Percentiles rank a stretch among this genome's conserved stretches.
Evolutionary conservation across 192 early-diverging fungal genomes (phyloP).

Genomic region (Coemansia sp.): DNA sequence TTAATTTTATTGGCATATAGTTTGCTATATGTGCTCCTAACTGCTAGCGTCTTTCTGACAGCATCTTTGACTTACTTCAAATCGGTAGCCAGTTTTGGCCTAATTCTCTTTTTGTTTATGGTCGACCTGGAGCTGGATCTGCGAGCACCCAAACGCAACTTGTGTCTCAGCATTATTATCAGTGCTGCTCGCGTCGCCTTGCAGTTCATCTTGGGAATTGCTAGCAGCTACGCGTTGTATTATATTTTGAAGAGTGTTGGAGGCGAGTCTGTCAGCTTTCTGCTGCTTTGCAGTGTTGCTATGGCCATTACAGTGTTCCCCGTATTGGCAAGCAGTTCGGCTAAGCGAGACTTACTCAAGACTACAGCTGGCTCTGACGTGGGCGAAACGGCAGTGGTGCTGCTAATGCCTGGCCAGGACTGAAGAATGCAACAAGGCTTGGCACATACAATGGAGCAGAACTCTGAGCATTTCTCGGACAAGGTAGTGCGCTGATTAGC

Average conservation of each 20-base stretch:
- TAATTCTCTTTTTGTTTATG: slow-evolving; percentile 89
- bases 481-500: no score
- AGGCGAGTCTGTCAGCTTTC: slow-evolving; percentile 67
- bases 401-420: no score
- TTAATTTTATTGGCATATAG: no score
- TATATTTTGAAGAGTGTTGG: slow-evolving; percentile 49
- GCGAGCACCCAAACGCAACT: slow-evolving; percentile 57
- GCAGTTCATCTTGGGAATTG: slow-evolving; percentile 79
- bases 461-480: no score
- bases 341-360: slow-evolving; percentile 80
- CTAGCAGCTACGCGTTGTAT: slow-evolving; percentile 75
- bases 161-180: slow-evolving; percentile 62
- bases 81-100: slow-evolving; percentile 83
- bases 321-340: slow-evolving; percentile 91
- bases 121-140: slow-evolving; percentile 87
- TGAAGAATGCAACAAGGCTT: no score
- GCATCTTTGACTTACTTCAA: slow-evolving; percentile 71
- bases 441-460: no score
- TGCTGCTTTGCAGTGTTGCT: slow-evolving; percentile 88
- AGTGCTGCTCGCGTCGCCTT: slow-evolving; percentile 79
- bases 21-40: no score
- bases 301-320: slow-evolving; percentile 96
- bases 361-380: slow-evolving; percentile 84
- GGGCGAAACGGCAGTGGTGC: no score
- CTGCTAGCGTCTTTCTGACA: slow-evolving; percentile 74